A percentile compares a stretch with the other conserved stretches of the same genome.
phyloP scores from a whole-genome alignment of 805 yeast genomes.

The Ogataea henricii region DNA sequence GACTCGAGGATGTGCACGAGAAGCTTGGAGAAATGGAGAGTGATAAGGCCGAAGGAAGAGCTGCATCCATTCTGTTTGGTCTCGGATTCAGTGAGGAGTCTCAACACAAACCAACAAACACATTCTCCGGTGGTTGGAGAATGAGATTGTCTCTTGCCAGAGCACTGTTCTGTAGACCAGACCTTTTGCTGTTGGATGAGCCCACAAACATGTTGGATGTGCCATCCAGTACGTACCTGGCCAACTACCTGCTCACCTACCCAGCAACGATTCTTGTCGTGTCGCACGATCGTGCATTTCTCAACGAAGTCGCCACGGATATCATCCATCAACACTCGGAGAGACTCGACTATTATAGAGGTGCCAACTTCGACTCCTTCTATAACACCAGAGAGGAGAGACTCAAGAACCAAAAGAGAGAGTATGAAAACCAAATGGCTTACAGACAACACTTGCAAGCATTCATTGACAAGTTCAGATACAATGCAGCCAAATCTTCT shows the following conservation, averaged over 20 bases:
- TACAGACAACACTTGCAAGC: slow-evolving; percentile 89
- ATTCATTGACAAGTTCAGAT: slow-evolving; percentile 94
- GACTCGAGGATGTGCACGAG: slow-evolving; percentile 75
- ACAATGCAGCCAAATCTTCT: slow-evolving; percentile 95
- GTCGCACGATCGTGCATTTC: slow-evolving; percentile 95
- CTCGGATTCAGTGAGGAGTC: slow-evolving; percentile 90
- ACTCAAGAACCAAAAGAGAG: slow-evolving; percentile 87
- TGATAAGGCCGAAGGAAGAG: slow-evolving; percentile 96
- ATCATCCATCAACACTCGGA: slow-evolving; percentile 97
- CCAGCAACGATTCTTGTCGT: slow-evolving; percentile 93
- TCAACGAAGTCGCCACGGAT: slow-evolving; percentile 98
- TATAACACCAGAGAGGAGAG: slow-evolving; percentile 94
- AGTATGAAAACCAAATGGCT: slow-evolving; percentile 97
- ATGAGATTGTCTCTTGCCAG: slow-evolving; percentile 98
- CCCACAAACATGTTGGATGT: slow-evolving; percentile 99
- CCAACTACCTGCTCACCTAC: slow-evolving; percentile 85
- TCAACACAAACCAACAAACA: slow-evolving; percentile 79
- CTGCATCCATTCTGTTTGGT: slow-evolving; percentile 90
- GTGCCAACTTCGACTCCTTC: slow-evolving; percentile 91
- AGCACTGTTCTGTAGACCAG: slow-evolving; percentile 97
- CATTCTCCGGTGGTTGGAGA: slow-evolving; percentile 99
- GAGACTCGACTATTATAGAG: slow-evolving; percentile 92
- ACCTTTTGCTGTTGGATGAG: slow-evolving; percentile 89
- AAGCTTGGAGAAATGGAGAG: slow-evolving; percentile 92
- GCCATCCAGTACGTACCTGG: slow-evolving; percentile 93